These are phyloP conservation scores for Dioszegia hungarica DNA, from an alignment of 768 basidiomycete genomes.

Conservation along the genomic window DNA sequence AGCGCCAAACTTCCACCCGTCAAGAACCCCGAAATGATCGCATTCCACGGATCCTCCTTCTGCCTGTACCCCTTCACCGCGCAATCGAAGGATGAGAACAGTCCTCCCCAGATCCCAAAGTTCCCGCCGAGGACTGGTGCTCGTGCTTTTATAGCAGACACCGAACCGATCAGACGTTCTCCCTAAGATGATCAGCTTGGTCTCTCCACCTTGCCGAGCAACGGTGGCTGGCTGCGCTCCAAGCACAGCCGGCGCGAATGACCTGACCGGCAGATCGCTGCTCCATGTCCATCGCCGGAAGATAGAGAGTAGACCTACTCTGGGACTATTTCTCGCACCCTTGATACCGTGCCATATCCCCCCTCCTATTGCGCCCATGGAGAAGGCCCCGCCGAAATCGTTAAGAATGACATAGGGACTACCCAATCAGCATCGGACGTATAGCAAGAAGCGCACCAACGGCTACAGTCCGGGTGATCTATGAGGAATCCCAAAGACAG, in stretches of 20 bases:
- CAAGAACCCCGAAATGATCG: conserved; percentile 96
- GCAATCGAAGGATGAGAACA: conserved; percentile 98
- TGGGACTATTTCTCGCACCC: conserved; percentile 91
- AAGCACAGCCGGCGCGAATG: too few species aligned
- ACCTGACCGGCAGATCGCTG: too few species aligned
- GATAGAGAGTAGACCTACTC: conserved; percentile 54
- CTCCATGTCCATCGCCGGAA: too few species aligned
- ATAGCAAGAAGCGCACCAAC: too few species aligned
- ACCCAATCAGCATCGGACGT: not conserved
- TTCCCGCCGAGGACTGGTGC: conserved; percentile 98
- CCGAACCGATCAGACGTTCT: conserved; percentile 85
- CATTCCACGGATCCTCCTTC: conserved; percentile 99
- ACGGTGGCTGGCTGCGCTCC: too few species aligned
- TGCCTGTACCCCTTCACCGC: conserved; percentile 94
- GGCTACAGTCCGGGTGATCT: too few species aligned
- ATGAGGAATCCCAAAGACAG: too few species aligned
- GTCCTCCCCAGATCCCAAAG: conserved; percentile 70
- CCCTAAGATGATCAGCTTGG: conserved; percentile 56
- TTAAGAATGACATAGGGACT: conserved; percentile 98
- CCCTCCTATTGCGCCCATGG: conserved; percentile 96
- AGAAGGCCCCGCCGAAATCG: conserved; percentile 95
- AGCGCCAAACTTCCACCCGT: conserved; percentile 94
- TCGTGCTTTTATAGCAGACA: conserved; percentile 94
- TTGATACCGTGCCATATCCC: conserved; percentile 99
- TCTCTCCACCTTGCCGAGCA: too few species aligned